A percentile compares a stretch with the other conserved stretches of the same genome.
Conservation (phyloP, 208 protist species). For the Wallacemonas sp. region DNA sequence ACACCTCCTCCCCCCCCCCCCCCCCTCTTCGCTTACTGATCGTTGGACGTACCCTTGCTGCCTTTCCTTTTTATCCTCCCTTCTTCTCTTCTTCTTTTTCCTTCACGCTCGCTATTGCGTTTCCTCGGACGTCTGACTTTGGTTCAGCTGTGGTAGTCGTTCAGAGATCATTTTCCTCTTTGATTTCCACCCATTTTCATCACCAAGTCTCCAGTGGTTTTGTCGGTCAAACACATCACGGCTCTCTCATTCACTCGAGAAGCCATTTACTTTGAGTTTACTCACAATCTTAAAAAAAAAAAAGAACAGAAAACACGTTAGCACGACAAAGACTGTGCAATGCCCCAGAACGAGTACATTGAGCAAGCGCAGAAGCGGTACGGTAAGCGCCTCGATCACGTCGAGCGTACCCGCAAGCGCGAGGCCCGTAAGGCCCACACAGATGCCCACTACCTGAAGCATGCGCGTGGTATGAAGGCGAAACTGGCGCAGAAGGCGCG, state of each 20-base stretch:
- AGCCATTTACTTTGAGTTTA: too few relatives aligned
- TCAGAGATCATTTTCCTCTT: too few relatives aligned
- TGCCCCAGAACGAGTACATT: slow-evolving; percentile 99
- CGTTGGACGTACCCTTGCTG: background rate
- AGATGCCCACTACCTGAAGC: slow-evolving; percentile 93
- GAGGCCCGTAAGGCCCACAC: slow-evolving; percentile 97
- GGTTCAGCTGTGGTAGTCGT: too few relatives aligned
- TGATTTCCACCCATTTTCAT: too few relatives aligned
- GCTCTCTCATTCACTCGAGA: too few relatives aligned
- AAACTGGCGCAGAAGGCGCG: slow-evolving; percentile 98
- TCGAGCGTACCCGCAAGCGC: slow-evolving; percentile 98
- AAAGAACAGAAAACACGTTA: too few relatives aligned
- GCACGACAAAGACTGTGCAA: slow-evolving; percentile 18
- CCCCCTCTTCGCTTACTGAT: too few relatives aligned
- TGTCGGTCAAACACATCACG: too few relatives aligned
- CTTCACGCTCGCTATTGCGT: background rate
- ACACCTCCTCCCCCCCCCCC: too few relatives aligned
- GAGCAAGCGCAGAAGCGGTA: slow-evolving; percentile 98
- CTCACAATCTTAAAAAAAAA: too few relatives aligned
- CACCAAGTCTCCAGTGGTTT: too few relatives aligned
- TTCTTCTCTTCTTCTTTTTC: slow-evolving; percentile 13
- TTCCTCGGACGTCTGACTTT: slow-evolving; percentile 25
- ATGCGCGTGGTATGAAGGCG: slow-evolving; percentile 97
- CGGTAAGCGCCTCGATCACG: slow-evolving; percentile 97
- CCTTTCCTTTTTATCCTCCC: background rate